These are phyloP conservation scores for Beauveria caledonica DNA, from an alignment of 2,329 filamentous ascomycete genomes.

Conservation along the genomic window DNA sequence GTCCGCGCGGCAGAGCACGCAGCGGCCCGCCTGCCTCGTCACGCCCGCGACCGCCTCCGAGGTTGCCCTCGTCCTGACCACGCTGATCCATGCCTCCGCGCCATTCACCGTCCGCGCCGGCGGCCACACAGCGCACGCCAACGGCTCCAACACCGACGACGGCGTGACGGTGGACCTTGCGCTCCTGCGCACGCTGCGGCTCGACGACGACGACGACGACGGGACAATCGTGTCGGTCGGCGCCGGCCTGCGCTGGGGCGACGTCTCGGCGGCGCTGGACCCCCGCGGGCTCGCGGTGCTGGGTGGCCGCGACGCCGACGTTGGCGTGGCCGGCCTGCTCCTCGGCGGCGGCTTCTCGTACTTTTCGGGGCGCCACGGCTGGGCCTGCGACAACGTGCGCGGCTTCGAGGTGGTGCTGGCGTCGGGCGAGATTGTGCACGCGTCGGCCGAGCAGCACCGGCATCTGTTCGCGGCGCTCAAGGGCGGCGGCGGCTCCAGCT, in stretches of 20 bases:
- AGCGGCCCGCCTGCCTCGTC: conserved; percentile 14
- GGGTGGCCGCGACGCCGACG: conserved; percentile 13
- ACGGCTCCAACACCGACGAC: conserved; percentile 31
- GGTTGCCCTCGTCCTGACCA: conserved; percentile 14
- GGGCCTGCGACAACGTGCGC: conserved; percentile 30
- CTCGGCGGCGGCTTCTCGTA: conserved; percentile 35
- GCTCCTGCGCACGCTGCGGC: conserved; percentile 27
- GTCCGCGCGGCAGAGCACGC: neutral
- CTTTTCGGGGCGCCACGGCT: conserved; percentile 29
- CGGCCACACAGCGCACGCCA: conserved; percentile 41
- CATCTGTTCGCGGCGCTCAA: conserved; percentile 39
- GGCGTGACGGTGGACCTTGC: conserved; percentile 37
- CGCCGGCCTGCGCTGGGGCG: conserved; percentile 34
- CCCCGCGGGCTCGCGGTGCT: conserved; percentile 17
- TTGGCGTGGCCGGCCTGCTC: conserved; percentile 13
- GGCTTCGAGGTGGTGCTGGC: conserved; percentile 41
- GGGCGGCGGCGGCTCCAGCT: conserved; percentile 33
- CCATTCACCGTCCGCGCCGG: conserved; percentile 42
- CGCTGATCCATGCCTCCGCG: conserved; percentile 10
- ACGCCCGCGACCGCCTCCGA: conserved; percentile 13
- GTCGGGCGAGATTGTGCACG: conserved; percentile 35
- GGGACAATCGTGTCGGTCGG: conserved; percentile 30
- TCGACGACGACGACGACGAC: conserved; percentile 22
- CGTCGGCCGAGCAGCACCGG: conserved; percentile 23
- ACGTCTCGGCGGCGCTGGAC: conserved; percentile 34